Percentiles rank a stretch among this genome's conserved stretches.
Evolutionary conservation across 306 rosid species (phyloP).

Genomic region (Medicago arabica): DNA sequence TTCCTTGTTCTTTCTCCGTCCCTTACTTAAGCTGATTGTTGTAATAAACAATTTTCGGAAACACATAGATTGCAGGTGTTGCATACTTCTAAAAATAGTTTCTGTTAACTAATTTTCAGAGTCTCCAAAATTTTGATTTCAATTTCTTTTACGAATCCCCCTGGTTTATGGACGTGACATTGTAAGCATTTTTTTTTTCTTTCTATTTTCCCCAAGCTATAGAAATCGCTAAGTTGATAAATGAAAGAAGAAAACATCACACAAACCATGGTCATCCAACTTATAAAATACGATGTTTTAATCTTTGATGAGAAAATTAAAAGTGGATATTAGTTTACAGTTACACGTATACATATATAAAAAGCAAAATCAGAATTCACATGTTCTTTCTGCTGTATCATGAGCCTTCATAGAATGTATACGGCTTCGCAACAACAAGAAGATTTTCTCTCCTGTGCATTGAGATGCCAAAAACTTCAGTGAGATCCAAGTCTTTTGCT

Average conservation of each 20-base stretch:
- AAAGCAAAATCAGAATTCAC: background rate
- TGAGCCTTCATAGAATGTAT: constrained; percentile 37
- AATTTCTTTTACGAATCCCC: background rate
- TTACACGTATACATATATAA: background rate
- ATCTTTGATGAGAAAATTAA: constrained; percentile 15
- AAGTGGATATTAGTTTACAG: background rate
- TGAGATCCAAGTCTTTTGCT: constrained; percentile 59
- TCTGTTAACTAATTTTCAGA: background rate
- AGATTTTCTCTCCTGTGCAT: constrained; percentile 63
- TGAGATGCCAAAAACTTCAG: constrained; percentile 70
- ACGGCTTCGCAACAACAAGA: constrained; percentile 56
- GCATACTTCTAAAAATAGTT: background rate
- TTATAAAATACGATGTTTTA: background rate
- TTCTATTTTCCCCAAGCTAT: constrained; percentile 9
- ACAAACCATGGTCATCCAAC: constrained; percentile 8
- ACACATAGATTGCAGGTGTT: background rate
- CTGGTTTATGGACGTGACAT: background rate
- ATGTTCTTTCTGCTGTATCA: background rate
- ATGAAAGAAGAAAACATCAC: background rate
- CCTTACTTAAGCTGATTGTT: background rate
- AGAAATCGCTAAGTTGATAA: background rate
- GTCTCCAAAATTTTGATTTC: background rate
- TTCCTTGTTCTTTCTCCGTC: background rate
- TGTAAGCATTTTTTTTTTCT: background rate
- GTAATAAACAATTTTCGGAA: constrained; percentile 1